A percentile compares a stretch with the other conserved stretches of the same genome.
Conservation (phyloP, 2,329 filamentous ascomycete genomes). For the Calycina herbarum region DNA sequence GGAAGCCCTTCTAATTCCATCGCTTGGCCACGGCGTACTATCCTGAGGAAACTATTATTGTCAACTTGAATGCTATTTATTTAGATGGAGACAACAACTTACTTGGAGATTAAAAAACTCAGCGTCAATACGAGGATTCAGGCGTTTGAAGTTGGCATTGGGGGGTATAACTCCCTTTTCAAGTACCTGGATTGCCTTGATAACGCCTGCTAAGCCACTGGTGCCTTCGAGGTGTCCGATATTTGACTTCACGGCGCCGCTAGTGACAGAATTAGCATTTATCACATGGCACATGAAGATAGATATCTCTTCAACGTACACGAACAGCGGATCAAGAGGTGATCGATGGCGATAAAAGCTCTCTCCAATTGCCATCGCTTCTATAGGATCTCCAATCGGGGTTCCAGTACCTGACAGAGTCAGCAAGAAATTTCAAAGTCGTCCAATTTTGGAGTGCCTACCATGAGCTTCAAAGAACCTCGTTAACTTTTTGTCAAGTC, state of each 20-base stretch:
- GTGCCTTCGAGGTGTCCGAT: conserved; percentile 32
- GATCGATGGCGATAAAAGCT: conserved; percentile 7
- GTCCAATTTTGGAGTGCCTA: neutral
- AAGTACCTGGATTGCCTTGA: conserved; percentile 24
- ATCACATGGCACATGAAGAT: neutral
- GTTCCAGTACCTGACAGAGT: conserved; percentile 12
- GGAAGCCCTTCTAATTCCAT: conserved; percentile 16
- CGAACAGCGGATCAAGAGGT: conserved; percentile 3
- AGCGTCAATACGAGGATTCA: conserved; percentile 34
- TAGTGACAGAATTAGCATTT: neutral
- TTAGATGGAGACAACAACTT: too few relatives aligned
- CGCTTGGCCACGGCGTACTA: conserved; percentile 15
- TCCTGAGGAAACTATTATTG: too few relatives aligned
- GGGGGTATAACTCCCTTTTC: conserved; percentile 29
- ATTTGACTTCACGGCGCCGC: conserved; percentile 27
- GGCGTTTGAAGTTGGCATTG: conserved; percentile 31
- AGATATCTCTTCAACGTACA: neutral
- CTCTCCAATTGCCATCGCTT: conserved; percentile 12
- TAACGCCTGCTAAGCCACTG: conserved; percentile 26
- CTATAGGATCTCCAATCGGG: conserved; percentile 20
- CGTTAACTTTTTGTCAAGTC: neutral
- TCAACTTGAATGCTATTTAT: too few relatives aligned
- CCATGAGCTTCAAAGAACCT: conserved; percentile 21
- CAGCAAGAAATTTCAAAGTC: neutral
- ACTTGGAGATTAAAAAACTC: too few relatives aligned